Percentiles rank a stretch among this genome's conserved stretches.
These are phyloP conservation scores for Acacia pycnantha DNA, from an alignment of 331 rosid species.

Conservation along the genomic window DNA sequence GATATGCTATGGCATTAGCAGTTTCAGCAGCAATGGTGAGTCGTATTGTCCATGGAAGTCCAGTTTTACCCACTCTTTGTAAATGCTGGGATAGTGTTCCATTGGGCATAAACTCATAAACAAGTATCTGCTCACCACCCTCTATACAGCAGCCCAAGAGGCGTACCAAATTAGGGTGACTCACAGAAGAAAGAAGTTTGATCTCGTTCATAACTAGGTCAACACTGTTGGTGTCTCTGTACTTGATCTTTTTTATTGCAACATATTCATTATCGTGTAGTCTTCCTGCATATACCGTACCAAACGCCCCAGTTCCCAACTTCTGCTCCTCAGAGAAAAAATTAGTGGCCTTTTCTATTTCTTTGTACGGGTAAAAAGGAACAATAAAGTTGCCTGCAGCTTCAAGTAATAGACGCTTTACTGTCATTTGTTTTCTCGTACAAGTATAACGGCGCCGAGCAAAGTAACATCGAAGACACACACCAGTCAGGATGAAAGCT, in stretches of 20 bases:
- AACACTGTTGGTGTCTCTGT: slow-evolving; percentile 76
- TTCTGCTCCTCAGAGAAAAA: slow-evolving; percentile 67
- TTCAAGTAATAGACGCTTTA: slow-evolving; percentile 68
- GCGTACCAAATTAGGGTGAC: slow-evolving; percentile 94
- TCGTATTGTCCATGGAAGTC: slow-evolving; percentile 80
- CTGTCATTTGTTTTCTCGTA: slow-evolving; percentile 63
- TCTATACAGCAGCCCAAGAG: slow-evolving; percentile 94
- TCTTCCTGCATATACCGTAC: slow-evolving; percentile 84
- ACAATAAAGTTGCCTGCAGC: slow-evolving; percentile 79
- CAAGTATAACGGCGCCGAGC: slow-evolving; percentile 60
- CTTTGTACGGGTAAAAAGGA: slow-evolving; percentile 74
- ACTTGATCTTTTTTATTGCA: slow-evolving; percentile 79
- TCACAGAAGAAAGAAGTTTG: slow-evolving; percentile 84
- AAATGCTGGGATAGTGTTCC: slow-evolving; percentile 91
- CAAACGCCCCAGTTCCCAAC: slow-evolving; percentile 93
- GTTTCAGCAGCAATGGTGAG: slow-evolving; percentile 90
- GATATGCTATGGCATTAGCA: slow-evolving; percentile 86
- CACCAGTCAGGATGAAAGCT: slow-evolving; percentile 50
- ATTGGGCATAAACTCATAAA: slow-evolving; percentile 88
- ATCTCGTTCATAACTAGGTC: slow-evolving; percentile 96
- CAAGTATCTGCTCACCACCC: slow-evolving; percentile 79
- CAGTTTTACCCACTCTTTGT: slow-evolving; percentile 62
- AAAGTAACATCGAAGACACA: slow-evolving; percentile 48
- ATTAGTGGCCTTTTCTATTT: slow-evolving; percentile 75
- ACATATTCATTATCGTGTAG: slow-evolving; percentile 70